A percentile compares a stretch with the other conserved stretches of the same genome.
Conservation (phyloP, 2,329 filamentous ascomycete genomes). For the Colletotrichum incanum region DNA sequence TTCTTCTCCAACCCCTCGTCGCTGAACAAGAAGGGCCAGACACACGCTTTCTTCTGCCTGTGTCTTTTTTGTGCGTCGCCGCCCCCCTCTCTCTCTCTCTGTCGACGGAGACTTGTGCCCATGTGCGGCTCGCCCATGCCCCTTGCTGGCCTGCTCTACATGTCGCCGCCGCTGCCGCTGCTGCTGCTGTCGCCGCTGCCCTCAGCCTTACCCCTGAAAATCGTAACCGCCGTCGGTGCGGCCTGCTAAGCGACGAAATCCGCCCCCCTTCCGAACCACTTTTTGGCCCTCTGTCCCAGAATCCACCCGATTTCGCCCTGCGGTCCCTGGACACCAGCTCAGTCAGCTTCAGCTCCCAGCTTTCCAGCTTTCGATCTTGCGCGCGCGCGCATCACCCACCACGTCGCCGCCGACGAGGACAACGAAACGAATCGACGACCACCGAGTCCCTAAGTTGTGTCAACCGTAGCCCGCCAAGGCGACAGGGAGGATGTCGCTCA, state of each 20-base stretch:
- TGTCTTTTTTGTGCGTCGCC: slow-evolving; percentile 10
- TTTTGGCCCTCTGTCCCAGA: slow-evolving; percentile 33
- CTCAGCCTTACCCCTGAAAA: slow-evolving; percentile 44
- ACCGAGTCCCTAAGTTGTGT: neutral
- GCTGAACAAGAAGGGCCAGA: slow-evolving; percentile 9
- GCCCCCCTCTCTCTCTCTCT: neutral
- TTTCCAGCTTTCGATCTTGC: neutral
- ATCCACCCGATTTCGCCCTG: slow-evolving; percentile 39
- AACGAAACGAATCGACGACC: slow-evolving; percentile 17
- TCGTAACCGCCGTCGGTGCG: slow-evolving; percentile 31
- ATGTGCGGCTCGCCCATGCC: slow-evolving; percentile 37
- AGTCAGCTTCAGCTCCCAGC: slow-evolving; percentile 20
- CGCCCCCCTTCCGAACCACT: slow-evolving; percentile 32
- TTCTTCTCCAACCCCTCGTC: slow-evolving; percentile 22
- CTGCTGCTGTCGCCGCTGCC: slow-evolving; percentile 20
- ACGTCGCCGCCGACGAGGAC: slow-evolving; percentile 8
- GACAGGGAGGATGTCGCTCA: slow-evolving; percentile 83
- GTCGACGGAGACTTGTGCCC: slow-evolving; percentile 7
- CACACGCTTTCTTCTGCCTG: slow-evolving; percentile 9
- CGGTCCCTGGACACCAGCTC: slow-evolving; percentile 27
- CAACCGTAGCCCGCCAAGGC: slow-evolving; percentile 21
- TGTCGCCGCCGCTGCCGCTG: slow-evolving; percentile 35
- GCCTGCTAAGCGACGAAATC: slow-evolving; percentile 41
- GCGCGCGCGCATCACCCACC: slow-evolving; percentile 8
- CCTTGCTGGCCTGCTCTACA: slow-evolving; percentile 38